Conservation (phyloP, 345 rosid genomes). For the Pistacia integerrima region DNA sequence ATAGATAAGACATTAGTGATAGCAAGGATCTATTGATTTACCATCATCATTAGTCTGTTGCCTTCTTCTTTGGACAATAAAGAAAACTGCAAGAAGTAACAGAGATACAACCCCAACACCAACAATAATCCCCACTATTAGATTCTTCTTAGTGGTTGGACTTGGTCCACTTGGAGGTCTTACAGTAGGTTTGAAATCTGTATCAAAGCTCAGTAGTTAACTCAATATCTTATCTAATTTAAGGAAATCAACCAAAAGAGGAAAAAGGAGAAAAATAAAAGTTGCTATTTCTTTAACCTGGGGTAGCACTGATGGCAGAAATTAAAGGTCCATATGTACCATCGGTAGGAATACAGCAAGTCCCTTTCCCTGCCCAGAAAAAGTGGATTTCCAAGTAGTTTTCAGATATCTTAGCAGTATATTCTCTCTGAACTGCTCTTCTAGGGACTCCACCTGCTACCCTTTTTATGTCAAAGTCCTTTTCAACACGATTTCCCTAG, state of each 20-base stretch:
- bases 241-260: too few relatives aligned
- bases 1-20: background rate
- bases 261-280: too few relatives aligned
- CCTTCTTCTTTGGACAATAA: conserved; percentile 37
- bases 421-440: conserved; percentile 26
- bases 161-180: conserved; percentile 43
- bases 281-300: conserved; percentile 36
- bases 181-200: conserved; percentile 75
- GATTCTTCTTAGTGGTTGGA: conserved; percentile 32
- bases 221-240: background rate
- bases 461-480: conserved; percentile 48
- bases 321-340: conserved; percentile 40
- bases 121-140: conserved; percentile 48
- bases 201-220: conserved; percentile 22
- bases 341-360: conserved; percentile 31
- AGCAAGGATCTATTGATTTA: conserved; percentile 16
- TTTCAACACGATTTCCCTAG: conserved; percentile 46
- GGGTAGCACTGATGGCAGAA: conserved; percentile 61
- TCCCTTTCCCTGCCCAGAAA: conserved; percentile 50
- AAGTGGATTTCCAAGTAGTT: conserved; percentile 40
- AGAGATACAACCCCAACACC: conserved; percentile 56
- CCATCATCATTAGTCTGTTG: conserved; percentile 58
- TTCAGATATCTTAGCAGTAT: conserved; percentile 25
- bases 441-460: conserved; percentile 32
- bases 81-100: conserved; percentile 32